Evolutionary conservation across 192 early-diverging fungal species (phyloP), one percentile per base, ranked within the genome.

Genomic region (Ramicandelaber brevisporus): DNA sequence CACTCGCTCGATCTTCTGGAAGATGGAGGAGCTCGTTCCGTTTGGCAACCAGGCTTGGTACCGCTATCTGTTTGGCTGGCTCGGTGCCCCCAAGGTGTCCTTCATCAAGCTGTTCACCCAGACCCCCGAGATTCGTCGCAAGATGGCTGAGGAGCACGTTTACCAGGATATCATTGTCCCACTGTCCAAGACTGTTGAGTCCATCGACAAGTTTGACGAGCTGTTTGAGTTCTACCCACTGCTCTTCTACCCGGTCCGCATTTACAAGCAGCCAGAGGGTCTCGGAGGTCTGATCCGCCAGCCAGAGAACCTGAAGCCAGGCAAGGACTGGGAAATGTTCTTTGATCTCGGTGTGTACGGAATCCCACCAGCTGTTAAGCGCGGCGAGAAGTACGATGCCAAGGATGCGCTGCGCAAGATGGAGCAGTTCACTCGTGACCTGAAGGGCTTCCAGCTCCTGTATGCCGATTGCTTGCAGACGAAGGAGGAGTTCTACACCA

Each of bases 1-100:
- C 41, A 54, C 51, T 17, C 36, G 46, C n/a, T 44, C 45, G 8
- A 28, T 54, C 19, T 54, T 43, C 45, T 54, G 51, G 51, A 37
- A 44, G 27, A 27, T 42, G 4, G 45, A 39, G 19, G 33, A 43
- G 24, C 37, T 54, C 21, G 31, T 54, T 13, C 51, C 51, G 6
- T 43, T 54, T 20, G 51, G 51, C 10, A 54, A 54, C 42, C 30
- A 35, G 21, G 31, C 37, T 32, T 24, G 38, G 13, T 54, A 44
- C 45, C 36, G 45, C 10, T 38, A 44, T 31, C 39, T 43, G 5
- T 18, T 54, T 13, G 51, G 40, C 10, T 48, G 45, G 51, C 26
- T 48, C 6, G 43, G 49, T 35, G 38, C 51, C 3, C 44, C 42
- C 15, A 34, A 28, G 13, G 37, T 54, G 21, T 15, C 33, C 14